These are phyloP conservation scores for Eucalyptus lansdowneana DNA, from an alignment of 345 rosid genomes.

Conservation along the genomic window DNA sequence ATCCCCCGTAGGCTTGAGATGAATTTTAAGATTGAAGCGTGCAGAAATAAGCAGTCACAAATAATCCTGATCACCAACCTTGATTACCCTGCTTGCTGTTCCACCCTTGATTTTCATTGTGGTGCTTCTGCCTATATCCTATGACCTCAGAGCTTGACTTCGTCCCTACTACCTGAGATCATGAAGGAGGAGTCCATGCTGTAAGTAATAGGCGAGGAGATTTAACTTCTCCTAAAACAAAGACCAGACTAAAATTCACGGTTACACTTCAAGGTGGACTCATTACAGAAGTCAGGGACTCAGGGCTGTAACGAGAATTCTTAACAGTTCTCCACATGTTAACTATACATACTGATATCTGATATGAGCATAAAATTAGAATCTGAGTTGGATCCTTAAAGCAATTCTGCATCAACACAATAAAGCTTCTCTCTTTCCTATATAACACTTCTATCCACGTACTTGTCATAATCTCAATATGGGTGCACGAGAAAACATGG, in stretches of 20 bases:
- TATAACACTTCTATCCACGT: neutral
- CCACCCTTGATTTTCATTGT: slow-evolving; percentile 28
- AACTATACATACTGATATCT: neutral
- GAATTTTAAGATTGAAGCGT: too few species aligned
- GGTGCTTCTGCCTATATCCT: slow-evolving; percentile 33
- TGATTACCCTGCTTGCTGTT: slow-evolving; percentile 25
- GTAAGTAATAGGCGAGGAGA: neutral
- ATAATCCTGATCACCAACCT: slow-evolving; percentile 17
- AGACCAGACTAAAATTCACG: neutral
- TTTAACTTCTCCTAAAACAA: neutral
- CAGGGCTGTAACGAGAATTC: neutral
- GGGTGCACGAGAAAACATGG: neutral
- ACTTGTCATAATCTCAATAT: neutral
- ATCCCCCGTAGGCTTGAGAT: neutral
- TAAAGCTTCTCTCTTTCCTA: neutral
- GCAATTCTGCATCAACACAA: neutral
- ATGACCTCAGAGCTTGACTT: slow-evolving; percentile 23
- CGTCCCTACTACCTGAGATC: slow-evolving; percentile 34
- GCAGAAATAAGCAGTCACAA: neutral
- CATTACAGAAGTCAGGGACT: neutral
- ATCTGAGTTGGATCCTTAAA: neutral
- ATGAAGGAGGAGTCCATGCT: neutral
- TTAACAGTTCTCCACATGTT: neutral
- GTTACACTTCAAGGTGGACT: neutral
- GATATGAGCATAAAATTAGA: neutral